phyloP scores from a whole-genome alignment of 1,139 yeast species.

The Blastobotrys proliferans region DNA sequence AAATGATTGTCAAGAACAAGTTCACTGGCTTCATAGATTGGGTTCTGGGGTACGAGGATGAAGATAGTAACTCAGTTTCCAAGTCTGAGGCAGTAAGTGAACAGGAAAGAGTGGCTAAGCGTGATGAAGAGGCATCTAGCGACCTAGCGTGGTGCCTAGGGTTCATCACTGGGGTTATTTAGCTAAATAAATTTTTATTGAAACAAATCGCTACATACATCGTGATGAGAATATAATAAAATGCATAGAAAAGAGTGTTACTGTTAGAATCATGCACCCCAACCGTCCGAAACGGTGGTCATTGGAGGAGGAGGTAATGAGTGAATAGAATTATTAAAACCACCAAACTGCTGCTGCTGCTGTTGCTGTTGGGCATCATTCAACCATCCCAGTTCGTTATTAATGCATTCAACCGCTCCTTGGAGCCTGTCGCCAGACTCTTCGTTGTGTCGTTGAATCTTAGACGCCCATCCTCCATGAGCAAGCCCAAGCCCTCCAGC shows the following conservation, averaged over 20 bases:
- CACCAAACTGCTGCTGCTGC: not conserved
- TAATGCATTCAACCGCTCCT: constrained; percentile 24
- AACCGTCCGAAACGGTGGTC: no score
- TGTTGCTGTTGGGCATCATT: not conserved
- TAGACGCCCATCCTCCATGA: constrained; percentile 51
- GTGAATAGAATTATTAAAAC: not conserved
- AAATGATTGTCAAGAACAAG: constrained; percentile 18
- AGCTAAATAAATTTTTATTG: not conserved
- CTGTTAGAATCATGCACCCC: no score
- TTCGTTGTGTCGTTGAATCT: constrained; percentile 57
- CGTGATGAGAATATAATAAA: not conserved
- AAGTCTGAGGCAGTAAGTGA: constrained; percentile 13
- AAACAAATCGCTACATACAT: not conserved
- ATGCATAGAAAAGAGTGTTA: not conserved
- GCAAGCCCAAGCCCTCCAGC: constrained; percentile 39
- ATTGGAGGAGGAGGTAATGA: not conserved
- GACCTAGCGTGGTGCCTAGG: constrained; percentile 27
- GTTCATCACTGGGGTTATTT: constrained; percentile 10
- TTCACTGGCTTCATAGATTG: constrained; percentile 28
- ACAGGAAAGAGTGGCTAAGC: constrained; percentile 19
- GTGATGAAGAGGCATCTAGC: constrained; percentile 22
- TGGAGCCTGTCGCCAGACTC: constrained; percentile 40
- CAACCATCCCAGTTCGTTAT: constrained; percentile 27
- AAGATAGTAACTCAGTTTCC: no score
- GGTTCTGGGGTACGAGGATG: constrained; percentile 23